Conservation (phyloP, 2,329 filamentous ascomycete species). For the Ascochyta pisi region DNA sequence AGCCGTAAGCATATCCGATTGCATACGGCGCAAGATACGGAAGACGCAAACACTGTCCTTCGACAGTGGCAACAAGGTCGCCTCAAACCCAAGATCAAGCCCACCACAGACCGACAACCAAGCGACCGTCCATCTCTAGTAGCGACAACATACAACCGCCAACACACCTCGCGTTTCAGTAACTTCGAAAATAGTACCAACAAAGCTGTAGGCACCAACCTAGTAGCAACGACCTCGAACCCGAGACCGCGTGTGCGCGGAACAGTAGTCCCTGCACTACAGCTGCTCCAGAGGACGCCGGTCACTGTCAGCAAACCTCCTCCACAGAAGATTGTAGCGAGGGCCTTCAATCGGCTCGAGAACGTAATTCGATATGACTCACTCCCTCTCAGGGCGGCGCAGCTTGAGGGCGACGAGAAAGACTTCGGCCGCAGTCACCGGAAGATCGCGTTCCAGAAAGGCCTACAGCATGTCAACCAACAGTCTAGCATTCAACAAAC, state of each 20-base stretch:
- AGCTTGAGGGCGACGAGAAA: constrained; percentile 54
- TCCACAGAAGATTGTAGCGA: constrained; percentile 3
- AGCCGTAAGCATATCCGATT: constrained; percentile 60
- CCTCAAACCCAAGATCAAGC: constrained; percentile 27
- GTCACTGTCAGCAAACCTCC: background rate
- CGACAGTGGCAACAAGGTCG: constrained; percentile 59
- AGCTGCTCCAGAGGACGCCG: constrained; percentile 19
- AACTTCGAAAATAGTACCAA: background rate
- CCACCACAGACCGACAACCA: background rate
- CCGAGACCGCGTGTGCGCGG: background rate
- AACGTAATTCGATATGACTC: constrained; percentile 4
- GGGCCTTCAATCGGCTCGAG: background rate
- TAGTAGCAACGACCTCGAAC: background rate
- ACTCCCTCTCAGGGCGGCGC: constrained; percentile 43
- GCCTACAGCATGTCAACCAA: constrained; percentile 39
- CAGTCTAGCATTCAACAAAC: constrained; percentile 25
- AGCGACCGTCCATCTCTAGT: constrained; percentile 23
- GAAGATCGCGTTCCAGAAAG: constrained; percentile 48
- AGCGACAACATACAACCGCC: constrained; percentile 30
- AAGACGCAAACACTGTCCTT: constrained; percentile 60
- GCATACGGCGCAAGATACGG: constrained; percentile 60
- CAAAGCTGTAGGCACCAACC: background rate
- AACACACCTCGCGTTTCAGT: constrained; percentile 2
- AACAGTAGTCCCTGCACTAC: constrained; percentile 13
- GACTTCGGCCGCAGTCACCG: constrained; percentile 46